Evolutionary conservation across 2,329 filamentous ascomycete species (phyloP).

Genomic region (Cladosporium colombiae): DNA sequence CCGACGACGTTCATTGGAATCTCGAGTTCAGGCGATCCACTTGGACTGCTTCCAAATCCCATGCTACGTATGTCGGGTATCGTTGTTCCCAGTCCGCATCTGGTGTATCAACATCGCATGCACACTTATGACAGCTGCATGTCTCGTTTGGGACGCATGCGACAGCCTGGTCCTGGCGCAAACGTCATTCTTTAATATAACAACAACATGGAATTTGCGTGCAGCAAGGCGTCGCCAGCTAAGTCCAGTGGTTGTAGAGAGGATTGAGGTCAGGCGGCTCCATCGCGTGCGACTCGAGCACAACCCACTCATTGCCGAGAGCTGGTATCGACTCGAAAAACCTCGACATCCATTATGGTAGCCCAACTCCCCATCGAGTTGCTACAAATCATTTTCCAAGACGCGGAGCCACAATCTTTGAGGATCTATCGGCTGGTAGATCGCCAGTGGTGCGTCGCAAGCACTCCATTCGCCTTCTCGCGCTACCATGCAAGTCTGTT

Average conservation of each 20-base stretch:
- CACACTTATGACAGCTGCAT: not conserved
- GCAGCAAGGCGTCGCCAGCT: not conserved
- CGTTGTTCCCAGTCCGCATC: not conserved
- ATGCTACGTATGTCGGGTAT: not conserved
- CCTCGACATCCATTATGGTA: not conserved
- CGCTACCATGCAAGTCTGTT: conserved; percentile 32
- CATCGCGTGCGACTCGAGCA: not conserved
- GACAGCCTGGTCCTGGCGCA: not conserved
- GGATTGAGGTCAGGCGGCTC: not conserved
- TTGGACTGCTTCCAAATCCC: not conserved
- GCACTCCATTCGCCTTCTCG: conserved; percentile 29
- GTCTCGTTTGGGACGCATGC: not conserved
- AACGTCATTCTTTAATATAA: not conserved
- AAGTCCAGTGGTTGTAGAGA: not conserved
- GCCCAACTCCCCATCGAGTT: conserved; percentile 31
- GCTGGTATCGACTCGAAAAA: not conserved
- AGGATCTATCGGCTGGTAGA: conserved; percentile 28
- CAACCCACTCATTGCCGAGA: not conserved
- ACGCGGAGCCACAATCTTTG: conserved; percentile 26
- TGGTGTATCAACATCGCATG: not conserved
- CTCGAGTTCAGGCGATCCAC: not conserved
- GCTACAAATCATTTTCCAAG: conserved; percentile 28
- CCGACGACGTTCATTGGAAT: no score
- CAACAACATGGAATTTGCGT: not conserved
- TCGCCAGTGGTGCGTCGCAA: conserved; percentile 23